A percentile compares a stretch with the other conserved stretches of the same genome.
phyloP scores from a whole-genome alignment of 108 stramenopile genomes.

The Stephanodiscus minutulus region DNA sequence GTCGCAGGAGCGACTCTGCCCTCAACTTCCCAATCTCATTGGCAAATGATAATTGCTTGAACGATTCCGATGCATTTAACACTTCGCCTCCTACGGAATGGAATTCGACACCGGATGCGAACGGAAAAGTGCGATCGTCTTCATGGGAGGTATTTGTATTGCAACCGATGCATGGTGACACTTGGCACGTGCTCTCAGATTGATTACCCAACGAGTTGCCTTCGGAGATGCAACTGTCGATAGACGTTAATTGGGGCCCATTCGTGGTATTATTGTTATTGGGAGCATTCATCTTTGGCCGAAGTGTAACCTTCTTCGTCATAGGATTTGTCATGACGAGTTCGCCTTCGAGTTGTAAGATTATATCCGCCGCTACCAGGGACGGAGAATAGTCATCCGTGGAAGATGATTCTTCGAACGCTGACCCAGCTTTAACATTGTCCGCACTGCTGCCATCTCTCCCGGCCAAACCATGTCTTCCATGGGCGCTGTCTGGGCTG shows the following conservation, averaged over 20 bases:
- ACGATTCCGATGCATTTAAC: not conserved
- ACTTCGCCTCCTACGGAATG: not conserved
- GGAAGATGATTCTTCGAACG: not conserved
- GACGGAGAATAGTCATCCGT: constrained; percentile 1
- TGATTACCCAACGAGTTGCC: not conserved
- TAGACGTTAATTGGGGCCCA: not conserved
- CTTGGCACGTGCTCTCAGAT: not conserved
- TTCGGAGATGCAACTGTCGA: not conserved
- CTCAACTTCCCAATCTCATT: not conserved
- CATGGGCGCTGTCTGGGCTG: not conserved
- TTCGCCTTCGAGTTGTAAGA: constrained; percentile 12
- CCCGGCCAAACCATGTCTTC: not conserved
- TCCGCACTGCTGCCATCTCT: not conserved
- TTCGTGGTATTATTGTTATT: not conserved
- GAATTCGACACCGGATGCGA: not conserved
- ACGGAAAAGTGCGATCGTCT: not conserved
- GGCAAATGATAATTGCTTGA: not conserved
- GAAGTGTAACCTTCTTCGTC: constrained; percentile 19
- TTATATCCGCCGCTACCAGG: constrained; percentile 12
- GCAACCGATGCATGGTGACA: not conserved
- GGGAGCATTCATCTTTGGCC: constrained; percentile 21
- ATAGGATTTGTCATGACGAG: not conserved
- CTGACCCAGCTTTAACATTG: not conserved
- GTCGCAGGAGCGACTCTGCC: constrained; percentile 16
- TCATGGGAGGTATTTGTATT: not conserved